These are phyloP conservation scores for Penicillium ochrochloron DNA, from an alignment of 495 filamentous ascomycete species.

Conservation along the genomic window DNA sequence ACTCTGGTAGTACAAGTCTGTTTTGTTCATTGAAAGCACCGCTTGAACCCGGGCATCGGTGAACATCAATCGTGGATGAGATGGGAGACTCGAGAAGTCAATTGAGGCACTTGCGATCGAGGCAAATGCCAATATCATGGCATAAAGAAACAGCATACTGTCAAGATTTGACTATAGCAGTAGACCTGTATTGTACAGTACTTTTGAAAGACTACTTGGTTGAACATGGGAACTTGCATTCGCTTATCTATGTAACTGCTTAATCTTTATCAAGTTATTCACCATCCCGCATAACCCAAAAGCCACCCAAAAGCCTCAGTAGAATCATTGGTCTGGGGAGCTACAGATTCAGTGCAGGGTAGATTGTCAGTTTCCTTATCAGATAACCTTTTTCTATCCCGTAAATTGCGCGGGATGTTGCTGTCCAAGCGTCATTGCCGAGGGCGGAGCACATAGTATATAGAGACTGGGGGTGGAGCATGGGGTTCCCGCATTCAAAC, in stretches of 20 bases:
- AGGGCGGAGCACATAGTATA: background rate
- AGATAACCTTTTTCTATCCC: background rate
- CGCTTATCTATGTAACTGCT: background rate
- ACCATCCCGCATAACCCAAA: background rate
- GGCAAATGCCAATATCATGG: background rate
- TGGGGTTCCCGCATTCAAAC: too few relatives aligned
- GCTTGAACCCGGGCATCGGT: background rate
- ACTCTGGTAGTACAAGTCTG: background rate
- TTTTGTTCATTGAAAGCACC: background rate
- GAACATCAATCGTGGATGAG: background rate
- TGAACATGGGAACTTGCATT: background rate
- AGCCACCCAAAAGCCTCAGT: background rate
- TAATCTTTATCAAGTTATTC: background rate
- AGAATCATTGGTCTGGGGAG: background rate
- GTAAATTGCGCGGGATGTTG: background rate
- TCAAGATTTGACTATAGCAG: background rate
- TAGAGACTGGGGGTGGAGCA: background rate
- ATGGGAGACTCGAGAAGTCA: background rate
- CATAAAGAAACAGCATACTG: background rate
- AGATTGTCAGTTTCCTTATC: background rate
- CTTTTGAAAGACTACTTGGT: background rate
- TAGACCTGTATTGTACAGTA: background rate
- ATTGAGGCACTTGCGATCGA: background rate
- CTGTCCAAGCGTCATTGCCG: background rate
- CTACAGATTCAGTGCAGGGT: background rate